Conservation (phyloP, 306 rosid species). For the Trifolium fragiferum region DNA sequence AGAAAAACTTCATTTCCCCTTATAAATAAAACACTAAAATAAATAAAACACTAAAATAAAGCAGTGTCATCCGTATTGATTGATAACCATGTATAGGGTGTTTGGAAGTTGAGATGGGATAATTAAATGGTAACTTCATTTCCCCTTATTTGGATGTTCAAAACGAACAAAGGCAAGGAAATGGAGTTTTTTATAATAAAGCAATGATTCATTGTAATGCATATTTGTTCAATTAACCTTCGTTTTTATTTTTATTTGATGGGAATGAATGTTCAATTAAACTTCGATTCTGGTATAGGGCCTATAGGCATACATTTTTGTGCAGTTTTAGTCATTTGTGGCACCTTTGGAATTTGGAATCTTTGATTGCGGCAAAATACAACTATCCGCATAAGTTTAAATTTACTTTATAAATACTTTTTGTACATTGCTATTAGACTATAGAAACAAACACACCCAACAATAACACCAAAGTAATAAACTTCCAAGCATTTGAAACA, state of each 20-base stretch:
- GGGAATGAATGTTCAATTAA: background rate
- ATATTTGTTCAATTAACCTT: background rate
- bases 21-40: too few species aligned
- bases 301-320: background rate
- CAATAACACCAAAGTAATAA: slow-evolving; percentile 7
- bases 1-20: slow-evolving; percentile 35
- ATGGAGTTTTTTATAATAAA: background rate
- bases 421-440: slow-evolving; percentile 10
- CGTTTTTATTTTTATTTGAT: too few species aligned
- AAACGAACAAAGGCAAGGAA: slow-evolving; percentile 7
- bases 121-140: slow-evolving; percentile 17
- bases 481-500: slow-evolving; percentile 24
- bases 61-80: background rate
- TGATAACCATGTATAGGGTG: background rate
- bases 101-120: slow-evolving; percentile 1
- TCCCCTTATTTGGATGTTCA: background rate
- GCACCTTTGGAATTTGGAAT: slow-evolving; percentile 18
- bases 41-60: background rate
- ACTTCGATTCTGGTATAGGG: too few species aligned
- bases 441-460: slow-evolving; percentile 21
- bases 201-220: slow-evolving; percentile 1
- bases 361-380: slow-evolving; percentile 15
- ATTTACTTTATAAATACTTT: slow-evolving; percentile 23
- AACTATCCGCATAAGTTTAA: background rate
- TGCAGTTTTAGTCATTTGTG: background rate